Evolutionary conservation across 2,329 filamentous ascomycete genomes (phyloP).

Genomic region (Sarocladium oryzae): DNA sequence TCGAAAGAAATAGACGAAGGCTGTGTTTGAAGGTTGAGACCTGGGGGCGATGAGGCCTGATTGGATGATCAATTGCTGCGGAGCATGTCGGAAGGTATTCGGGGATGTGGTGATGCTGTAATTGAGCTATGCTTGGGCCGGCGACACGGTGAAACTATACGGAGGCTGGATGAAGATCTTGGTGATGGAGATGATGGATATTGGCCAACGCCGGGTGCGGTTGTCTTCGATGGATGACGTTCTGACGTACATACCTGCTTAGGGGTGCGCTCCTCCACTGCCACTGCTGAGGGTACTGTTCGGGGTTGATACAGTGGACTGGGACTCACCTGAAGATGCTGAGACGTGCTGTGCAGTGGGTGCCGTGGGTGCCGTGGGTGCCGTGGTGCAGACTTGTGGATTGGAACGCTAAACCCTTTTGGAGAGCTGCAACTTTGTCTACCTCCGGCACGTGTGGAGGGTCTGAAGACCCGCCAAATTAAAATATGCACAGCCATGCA

Average conservation of each 20-base stretch:
- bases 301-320: background rate
- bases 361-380: too few relatives aligned
- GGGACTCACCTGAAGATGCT: too few relatives aligned
- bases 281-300: background rate
- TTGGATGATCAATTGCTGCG: background rate
- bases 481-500: too few relatives aligned
- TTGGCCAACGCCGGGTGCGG: background rate
- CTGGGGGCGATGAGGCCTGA: background rate
- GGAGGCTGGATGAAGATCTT: background rate
- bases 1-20: background rate
- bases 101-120: background rate
- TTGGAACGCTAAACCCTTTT: background rate
- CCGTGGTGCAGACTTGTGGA: too few relatives aligned
- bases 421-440: background rate
- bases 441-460: background rate
- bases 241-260: background rate
- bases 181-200: background rate
- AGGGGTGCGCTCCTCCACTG: too few relatives aligned
- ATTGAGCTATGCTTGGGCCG: background rate
- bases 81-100: background rate
- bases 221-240: conserved; percentile 1
- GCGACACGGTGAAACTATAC: background rate
- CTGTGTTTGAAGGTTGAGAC: too few relatives aligned
- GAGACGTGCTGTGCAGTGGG: too few relatives aligned
- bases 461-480: conserved; percentile 1